These are phyloP conservation scores for Aspergillus caelatus DNA, from an alignment of 2,329 filamentous ascomycete genomes.

Conservation along the genomic window DNA sequence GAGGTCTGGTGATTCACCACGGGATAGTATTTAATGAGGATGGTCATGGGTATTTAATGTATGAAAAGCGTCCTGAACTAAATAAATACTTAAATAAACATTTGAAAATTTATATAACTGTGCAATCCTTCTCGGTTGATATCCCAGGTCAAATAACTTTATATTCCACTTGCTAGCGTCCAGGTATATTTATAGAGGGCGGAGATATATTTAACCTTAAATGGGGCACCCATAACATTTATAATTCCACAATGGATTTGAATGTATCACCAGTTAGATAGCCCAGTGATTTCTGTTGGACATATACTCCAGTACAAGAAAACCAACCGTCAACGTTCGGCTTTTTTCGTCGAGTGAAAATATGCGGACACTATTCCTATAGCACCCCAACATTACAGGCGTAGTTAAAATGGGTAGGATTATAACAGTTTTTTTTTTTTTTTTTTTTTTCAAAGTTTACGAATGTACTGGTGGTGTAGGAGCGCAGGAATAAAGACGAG, in stretches of 20 bases:
- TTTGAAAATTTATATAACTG: background rate
- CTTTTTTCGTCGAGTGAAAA: background rate
- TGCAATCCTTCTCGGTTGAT: background rate
- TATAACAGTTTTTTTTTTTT: conserved; percentile 1
- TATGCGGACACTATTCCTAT: background rate
- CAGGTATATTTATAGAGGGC: background rate
- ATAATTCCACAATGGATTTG: background rate
- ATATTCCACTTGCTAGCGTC: background rate
- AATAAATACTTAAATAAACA: background rate
- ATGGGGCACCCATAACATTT: background rate
- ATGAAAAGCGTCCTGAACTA: background rate
- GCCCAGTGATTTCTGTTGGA: background rate
- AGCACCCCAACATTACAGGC: background rate
- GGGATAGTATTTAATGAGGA: background rate
- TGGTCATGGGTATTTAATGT: conserved; percentile 8
- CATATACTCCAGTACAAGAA: background rate
- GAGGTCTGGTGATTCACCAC: conserved; percentile 10
- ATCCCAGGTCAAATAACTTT: background rate
- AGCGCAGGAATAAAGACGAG: background rate
- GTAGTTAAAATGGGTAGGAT: background rate
- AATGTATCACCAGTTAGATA: background rate
- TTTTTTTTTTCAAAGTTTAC: too few species aligned
- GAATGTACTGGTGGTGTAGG: conserved; percentile 13
- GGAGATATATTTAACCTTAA: background rate
- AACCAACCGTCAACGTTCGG: background rate